phyloP scores from a whole-genome alignment of 2,329 filamentous ascomycete species.

The Microdochium nivale region DNA sequence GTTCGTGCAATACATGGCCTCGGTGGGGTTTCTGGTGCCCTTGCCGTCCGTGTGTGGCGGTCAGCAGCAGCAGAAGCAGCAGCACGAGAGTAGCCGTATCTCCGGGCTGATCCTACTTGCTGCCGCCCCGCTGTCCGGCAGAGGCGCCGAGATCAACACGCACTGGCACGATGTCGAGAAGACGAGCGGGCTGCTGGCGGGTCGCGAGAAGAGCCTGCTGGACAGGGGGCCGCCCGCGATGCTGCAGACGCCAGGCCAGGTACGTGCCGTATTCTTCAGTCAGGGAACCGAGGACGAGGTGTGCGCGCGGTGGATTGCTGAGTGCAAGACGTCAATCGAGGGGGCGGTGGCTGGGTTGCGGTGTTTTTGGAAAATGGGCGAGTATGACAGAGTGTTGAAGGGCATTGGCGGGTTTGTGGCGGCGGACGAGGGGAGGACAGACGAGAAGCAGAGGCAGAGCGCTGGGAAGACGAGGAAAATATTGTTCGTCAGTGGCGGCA shows the following conservation, averaged over 20 bases:
- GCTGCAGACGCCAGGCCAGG: conserved; percentile 2
- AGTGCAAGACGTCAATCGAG: conserved; percentile 3
- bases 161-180: conserved; percentile 3
- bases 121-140: conserved; percentile 3
- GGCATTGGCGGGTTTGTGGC: neutral
- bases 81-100: neutral
- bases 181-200: neutral
- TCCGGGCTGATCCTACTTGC: conserved; percentile 5
- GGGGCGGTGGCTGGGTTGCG: conserved; percentile 2
- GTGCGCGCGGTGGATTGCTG: conserved; percentile 2
- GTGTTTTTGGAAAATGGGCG: conserved; percentile 3
- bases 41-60: neutral
- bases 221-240: neutral
- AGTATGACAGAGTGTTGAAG: conserved; percentile 1
- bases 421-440: neutral
- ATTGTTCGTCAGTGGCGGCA: conserved; percentile 2
- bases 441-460: neutral
- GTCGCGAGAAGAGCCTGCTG: conserved; percentile 2
- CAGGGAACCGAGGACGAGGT: conserved; percentile 1
- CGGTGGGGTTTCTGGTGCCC: neutral
- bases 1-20: conserved; percentile 3
- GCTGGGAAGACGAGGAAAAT: conserved; percentile 1
- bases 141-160: conserved; percentile 2
- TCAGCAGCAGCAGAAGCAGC: neutral
- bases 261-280: conserved; percentile 6